Conservation (phyloP, 179 eudicot species). For the Beta macrorhiza region DNA sequence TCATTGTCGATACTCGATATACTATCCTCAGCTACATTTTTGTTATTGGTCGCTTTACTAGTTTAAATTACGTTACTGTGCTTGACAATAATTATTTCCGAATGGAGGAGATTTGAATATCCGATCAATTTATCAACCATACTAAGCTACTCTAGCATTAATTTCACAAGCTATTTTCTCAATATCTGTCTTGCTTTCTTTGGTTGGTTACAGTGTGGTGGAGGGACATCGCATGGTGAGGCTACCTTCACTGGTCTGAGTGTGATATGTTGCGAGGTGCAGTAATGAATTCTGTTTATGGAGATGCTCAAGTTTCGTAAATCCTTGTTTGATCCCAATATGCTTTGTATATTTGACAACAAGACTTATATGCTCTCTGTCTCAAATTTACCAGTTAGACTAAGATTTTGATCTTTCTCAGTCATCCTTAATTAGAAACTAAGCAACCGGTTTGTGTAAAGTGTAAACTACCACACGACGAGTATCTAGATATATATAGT, state of each 20-base stretch:
- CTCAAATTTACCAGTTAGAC: neutral
- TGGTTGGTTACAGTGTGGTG: slow-evolving; percentile 41
- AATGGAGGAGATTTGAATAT: neutral
- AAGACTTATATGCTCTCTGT: slow-evolving; percentile 11
- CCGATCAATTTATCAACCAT: too few relatives aligned
- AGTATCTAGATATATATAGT: too few relatives aligned
- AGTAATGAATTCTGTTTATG: neutral
- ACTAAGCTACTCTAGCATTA: too few relatives aligned
- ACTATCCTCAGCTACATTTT: neutral
- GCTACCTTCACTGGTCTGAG: slow-evolving; percentile 46
- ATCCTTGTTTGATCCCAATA: neutral
- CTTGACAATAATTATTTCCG: neutral
- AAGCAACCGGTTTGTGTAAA: too few relatives aligned
- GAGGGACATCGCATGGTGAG: slow-evolving; percentile 54
- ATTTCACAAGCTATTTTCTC: too few relatives aligned
- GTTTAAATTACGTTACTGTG: too few relatives aligned
- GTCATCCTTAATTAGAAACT: too few relatives aligned
- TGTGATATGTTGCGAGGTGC: neutral
- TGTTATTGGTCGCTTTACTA: neutral
- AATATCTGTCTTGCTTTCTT: too few relatives aligned
- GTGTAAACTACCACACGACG: too few relatives aligned
- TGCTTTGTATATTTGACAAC: neutral
- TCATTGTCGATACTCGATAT: neutral
- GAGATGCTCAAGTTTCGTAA: neutral
- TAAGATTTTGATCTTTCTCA: neutral